These are phyloP conservation scores for Fusarium sp. DNA, from an alignment of 2,329 filamentous ascomycete genomes.

Conservation along the genomic window DNA sequence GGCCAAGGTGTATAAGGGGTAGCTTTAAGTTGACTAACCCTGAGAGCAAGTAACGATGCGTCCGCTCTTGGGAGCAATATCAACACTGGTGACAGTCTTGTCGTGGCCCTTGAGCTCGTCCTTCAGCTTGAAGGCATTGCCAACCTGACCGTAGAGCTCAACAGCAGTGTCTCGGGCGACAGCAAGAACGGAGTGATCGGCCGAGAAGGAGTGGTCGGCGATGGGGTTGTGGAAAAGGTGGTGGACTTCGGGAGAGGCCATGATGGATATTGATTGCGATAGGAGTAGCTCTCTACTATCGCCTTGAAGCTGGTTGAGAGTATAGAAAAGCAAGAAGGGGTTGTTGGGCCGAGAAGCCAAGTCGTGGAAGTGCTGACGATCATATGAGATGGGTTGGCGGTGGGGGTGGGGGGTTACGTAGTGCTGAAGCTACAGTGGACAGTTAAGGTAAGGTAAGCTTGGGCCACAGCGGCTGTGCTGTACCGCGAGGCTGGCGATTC, in stretches of 20 bases:
- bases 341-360: constrained; percentile 4
- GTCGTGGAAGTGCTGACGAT: constrained; percentile 38
- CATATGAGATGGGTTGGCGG: constrained; percentile 36
- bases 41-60: constrained; percentile 98
- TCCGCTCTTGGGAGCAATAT: constrained; percentile 90
- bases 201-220: constrained; percentile 97
- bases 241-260: constrained; percentile 91
- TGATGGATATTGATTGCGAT: constrained; percentile 63
- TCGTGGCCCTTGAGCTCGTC: constrained; percentile 97
- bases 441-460: constrained; percentile 40
- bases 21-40: constrained; percentile 64
- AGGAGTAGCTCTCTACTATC: constrained; percentile 95
- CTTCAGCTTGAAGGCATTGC: constrained; percentile 82
- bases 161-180: constrained; percentile 91
- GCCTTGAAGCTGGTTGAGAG: constrained; percentile 51
- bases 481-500: constrained; percentile 43
- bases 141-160: constrained; percentile 84
- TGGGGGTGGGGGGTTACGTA: constrained; percentile 50
- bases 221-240: constrained; percentile 98
- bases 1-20: constrained; percentile 1
- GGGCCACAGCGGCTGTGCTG: constrained; percentile 40
- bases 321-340: constrained; percentile 31
- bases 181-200: constrained; percentile 88
- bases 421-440: constrained; percentile 36
- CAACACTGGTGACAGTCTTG: constrained; percentile 95